Conservation (phyloP, 2,329 filamentous ascomycete genomes). For the Akanthomyces muscarius region DNA sequence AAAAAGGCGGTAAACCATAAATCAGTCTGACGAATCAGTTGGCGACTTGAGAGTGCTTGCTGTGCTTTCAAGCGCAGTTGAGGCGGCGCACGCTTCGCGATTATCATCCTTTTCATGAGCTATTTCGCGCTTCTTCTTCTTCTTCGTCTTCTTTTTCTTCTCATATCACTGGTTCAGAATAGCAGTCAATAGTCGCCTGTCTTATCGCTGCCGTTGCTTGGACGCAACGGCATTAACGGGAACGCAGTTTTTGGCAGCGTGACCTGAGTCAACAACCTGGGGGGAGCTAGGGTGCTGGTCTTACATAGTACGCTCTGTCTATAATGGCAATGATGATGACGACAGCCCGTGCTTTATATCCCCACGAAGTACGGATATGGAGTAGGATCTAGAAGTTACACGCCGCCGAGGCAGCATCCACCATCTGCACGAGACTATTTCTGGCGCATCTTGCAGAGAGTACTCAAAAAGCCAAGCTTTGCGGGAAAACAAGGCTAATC, state of each 20-base stretch:
- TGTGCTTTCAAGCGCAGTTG: too few species aligned
- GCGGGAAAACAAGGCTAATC: not conserved
- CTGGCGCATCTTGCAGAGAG: not conserved
- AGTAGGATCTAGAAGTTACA: not conserved
- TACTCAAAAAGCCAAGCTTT: not conserved
- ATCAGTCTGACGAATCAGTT: not conserved
- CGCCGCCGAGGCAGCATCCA: not conserved
- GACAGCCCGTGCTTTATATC: not conserved
- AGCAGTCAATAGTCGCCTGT: too few species aligned
- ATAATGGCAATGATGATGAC: not conserved
- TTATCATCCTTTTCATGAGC: too few species aligned
- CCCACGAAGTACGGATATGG: too few species aligned
- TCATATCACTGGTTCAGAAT: too few species aligned
- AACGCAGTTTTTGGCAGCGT: not conserved
- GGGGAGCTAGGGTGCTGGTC: not conserved
- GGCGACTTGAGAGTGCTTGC: too few species aligned
- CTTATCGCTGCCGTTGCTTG: too few species aligned
- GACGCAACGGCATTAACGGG: too few species aligned
- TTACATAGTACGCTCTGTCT: not conserved
- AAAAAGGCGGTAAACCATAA: conserved; percentile 2
- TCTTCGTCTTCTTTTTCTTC: too few species aligned
- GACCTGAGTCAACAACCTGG: not conserved
- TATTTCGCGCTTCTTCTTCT: too few species aligned
- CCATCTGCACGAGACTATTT: not conserved
- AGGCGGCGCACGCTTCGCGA: too few species aligned